These are phyloP conservation scores for Sesbania bispinosa DNA, from an alignment of 306 rosid species.

Conservation along the genomic window DNA sequence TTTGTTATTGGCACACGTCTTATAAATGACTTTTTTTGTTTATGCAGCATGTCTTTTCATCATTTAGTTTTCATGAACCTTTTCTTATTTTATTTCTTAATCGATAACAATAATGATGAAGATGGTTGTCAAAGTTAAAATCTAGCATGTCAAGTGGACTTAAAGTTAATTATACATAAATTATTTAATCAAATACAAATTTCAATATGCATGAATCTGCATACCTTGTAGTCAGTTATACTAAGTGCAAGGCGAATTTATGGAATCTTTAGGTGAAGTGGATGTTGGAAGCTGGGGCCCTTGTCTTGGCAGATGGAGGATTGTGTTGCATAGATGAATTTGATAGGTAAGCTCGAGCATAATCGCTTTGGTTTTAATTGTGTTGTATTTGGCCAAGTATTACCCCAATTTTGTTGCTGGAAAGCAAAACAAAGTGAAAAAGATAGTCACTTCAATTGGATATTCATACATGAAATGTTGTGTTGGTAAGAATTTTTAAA, in stretches of 20 bases:
- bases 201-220: slow-evolving; percentile 20
- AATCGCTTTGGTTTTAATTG: slow-evolving; percentile 5
- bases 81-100: not conserved
- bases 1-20: not conserved
- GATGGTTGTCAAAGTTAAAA: not conserved
- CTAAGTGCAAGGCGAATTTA: slow-evolving; percentile 16
- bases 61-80: not conserved
- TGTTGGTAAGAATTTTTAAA: not conserved
- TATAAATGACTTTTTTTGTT: not conserved
- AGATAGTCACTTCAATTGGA: not conserved
- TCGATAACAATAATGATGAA: not conserved
- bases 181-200: not conserved
- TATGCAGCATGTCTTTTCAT: not conserved
- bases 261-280: slow-evolving; percentile 71
- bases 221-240: not conserved
- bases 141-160: slow-evolving; percentile 9
- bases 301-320: slow-evolving; percentile 97
- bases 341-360: slow-evolving; percentile 55
- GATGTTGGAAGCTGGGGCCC: slow-evolving; percentile 99
- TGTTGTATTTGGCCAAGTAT: slow-evolving; percentile 6
- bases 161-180: not conserved
- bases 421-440: not conserved
- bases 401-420: slow-evolving; percentile 1
- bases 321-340: slow-evolving; percentile 97
- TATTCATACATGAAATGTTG: not conserved